Conservation (phyloP, 768 basidiomycete species). For the Pholiota conissans region DNA sequence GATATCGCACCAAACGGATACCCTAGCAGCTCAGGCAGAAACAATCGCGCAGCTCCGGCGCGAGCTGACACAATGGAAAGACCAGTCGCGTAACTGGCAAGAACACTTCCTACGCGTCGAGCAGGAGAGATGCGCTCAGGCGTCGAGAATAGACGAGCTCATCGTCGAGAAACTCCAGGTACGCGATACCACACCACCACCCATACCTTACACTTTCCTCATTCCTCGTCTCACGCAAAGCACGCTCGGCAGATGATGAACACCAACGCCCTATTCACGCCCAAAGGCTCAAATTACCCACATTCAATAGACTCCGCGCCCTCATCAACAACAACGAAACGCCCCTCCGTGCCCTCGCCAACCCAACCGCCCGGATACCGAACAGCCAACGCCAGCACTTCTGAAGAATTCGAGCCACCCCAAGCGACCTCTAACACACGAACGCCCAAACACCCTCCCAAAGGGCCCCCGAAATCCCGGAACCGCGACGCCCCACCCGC, state of each 20-base stretch:
- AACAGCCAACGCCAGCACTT: slow-evolving; percentile 24
- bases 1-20: slow-evolving; percentile 62
- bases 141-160: slow-evolving; percentile 59
- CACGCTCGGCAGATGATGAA: background rate
- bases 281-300: background rate
- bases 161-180: slow-evolving; percentile 50
- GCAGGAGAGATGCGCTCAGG: slow-evolving; percentile 59
- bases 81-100: slow-evolving; percentile 77
- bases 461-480: background rate
- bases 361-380: slow-evolving; percentile 31
- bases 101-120: slow-evolving; percentile 78
- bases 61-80: slow-evolving; percentile 72
- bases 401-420: slow-evolving; percentile 17
- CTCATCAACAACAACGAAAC: slow-evolving; percentile 29
- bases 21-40: slow-evolving; percentile 35
- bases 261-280: background rate
- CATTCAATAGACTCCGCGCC: slow-evolving; percentile 15
- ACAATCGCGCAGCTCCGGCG: slow-evolving; percentile 61
- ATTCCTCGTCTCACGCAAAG: background rate
- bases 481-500: background rate
- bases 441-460: slow-evolving; percentile 1
- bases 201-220: background rate
- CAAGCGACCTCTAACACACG: background rate
- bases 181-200: slow-evolving; percentile 17
- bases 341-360: slow-evolving; percentile 26